These are phyloP conservation scores for Malassezia equina DNA, from an alignment of 1,284 basidiomycete genomes.

Conservation along the genomic window DNA sequence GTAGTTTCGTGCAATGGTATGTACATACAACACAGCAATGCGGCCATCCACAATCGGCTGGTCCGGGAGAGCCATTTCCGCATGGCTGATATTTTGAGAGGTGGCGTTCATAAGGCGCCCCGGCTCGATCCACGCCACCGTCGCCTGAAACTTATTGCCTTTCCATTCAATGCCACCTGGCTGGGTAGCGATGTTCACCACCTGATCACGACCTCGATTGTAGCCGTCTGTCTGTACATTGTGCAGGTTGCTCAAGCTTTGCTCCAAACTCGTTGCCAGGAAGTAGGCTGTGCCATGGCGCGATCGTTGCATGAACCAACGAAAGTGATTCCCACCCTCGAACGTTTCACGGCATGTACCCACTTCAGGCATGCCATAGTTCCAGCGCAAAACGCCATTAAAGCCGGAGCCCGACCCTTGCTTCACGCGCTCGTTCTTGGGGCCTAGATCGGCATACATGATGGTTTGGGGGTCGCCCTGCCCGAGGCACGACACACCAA, in stretches of 20 bases:
- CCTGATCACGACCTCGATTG: slow-evolving; percentile 58
- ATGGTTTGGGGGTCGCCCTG: slow-evolving; percentile 31
- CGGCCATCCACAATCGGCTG: slow-evolving; percentile 69
- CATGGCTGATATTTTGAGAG: slow-evolving; percentile 60
- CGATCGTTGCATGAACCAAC: slow-evolving; percentile 71
- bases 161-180: slow-evolving; percentile 47
- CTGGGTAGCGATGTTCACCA: slow-evolving; percentile 51
- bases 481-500: slow-evolving; percentile 45
- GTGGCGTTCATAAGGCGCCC: slow-evolving; percentile 44
- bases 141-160: slow-evolving; percentile 30
- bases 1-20: slow-evolving; percentile 4
- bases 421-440: slow-evolving; percentile 22
- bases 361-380: slow-evolving; percentile 30
- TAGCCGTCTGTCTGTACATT: slow-evolving; percentile 31
- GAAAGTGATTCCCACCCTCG: slow-evolving; percentile 76
- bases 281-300: slow-evolving; percentile 61
- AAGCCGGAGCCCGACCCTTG: slow-evolving; percentile 32
- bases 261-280: slow-evolving; percentile 54
- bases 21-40: slow-evolving; percentile 59
- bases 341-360: slow-evolving; percentile 59
- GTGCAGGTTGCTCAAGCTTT: slow-evolving; percentile 25
- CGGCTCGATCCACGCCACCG: slow-evolving; percentile 33
- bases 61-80: slow-evolving; percentile 55
- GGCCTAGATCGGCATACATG: slow-evolving; percentile 37
- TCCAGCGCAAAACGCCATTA: slow-evolving; percentile 38